A percentile compares a stretch with the other conserved stretches of the same genome.
Evolutionary conservation across 768 basidiomycete species (phyloP).

Genomic region (Tubosaeta brunneosetosa): DNA sequence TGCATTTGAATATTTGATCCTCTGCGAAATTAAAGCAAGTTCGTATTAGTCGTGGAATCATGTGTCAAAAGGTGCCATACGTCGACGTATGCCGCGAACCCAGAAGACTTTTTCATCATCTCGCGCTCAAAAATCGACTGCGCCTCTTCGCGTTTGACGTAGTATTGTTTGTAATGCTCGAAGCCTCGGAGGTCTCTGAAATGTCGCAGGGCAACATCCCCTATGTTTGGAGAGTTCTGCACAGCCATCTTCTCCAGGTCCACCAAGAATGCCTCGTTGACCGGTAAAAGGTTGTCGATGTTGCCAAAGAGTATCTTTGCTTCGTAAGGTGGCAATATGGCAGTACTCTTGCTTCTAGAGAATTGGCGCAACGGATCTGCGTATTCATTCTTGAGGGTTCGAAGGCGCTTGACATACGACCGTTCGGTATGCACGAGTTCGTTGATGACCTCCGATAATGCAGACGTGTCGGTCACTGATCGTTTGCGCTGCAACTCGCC

Average conservation of each 20-base stretch:
- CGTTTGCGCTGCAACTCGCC: slow-evolving; percentile 42
- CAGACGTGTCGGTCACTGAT: slow-evolving; percentile 58
- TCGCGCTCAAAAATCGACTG: slow-evolving; percentile 85
- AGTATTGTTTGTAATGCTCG: slow-evolving; percentile 89
- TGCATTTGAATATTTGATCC: slow-evolving; percentile 78
- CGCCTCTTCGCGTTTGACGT: slow-evolving; percentile 89
- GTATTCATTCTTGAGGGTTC: slow-evolving; percentile 80
- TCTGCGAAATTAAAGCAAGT: slow-evolving; percentile 38
- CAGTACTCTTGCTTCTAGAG: slow-evolving; percentile 76
- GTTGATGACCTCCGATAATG: slow-evolving; percentile 69
- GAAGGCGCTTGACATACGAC: slow-evolving; percentile 80
- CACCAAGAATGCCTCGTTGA: slow-evolving; percentile 81
- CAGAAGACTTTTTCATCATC: slow-evolving; percentile 70
- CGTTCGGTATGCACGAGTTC: slow-evolving; percentile 88
- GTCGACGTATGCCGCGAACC: slow-evolving; percentile 84
- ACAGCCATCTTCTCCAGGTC: slow-evolving; percentile 79
- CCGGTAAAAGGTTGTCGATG: slow-evolving; percentile 80
- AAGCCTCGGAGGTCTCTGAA: slow-evolving; percentile 82
- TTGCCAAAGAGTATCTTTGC: slow-evolving; percentile 94
- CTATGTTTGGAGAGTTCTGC: slow-evolving; percentile 55
- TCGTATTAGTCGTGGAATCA: slow-evolving; percentile 9
- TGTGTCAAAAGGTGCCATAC: slow-evolving; percentile 36
- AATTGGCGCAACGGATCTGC: slow-evolving; percentile 89
- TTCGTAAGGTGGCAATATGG: slow-evolving; percentile 85
- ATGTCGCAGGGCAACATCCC: slow-evolving; percentile 82